Evolutionary conservation across 305 asterid genomes (phyloP).

Genomic region (Ilex paraguariensis): DNA sequence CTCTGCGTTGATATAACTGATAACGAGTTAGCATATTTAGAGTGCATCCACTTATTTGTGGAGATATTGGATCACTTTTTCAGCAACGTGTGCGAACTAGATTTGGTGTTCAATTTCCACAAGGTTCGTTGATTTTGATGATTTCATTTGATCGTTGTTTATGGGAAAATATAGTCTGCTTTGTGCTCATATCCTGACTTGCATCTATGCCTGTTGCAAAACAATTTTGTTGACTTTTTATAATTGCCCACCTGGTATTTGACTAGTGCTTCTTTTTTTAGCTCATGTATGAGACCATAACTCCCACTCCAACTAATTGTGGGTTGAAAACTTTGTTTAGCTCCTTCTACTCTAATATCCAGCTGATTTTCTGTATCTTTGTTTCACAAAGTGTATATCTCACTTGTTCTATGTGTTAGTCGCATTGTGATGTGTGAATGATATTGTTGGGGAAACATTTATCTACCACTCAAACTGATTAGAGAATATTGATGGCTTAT

Average conservation of each 20-base stretch:
- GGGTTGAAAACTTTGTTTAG: slow-evolving; percentile 1
- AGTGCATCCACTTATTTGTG: slow-evolving; percentile 89
- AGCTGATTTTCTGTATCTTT: too few relatives aligned
- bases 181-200: neutral
- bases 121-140: slow-evolving; percentile 52
- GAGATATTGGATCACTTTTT: slow-evolving; percentile 94
- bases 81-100: slow-evolving; percentile 97
- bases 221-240: neutral
- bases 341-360: too few relatives aligned
- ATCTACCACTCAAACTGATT: too few relatives aligned
- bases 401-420: too few relatives aligned
- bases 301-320: neutral
- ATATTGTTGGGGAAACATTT: too few relatives aligned
- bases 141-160: neutral
- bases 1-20: slow-evolving; percentile 92
- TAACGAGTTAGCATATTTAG: slow-evolving; percentile 87
- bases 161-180: neutral
- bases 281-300: neutral
- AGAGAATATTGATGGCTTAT: too few relatives aligned
- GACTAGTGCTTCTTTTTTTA: neutral
- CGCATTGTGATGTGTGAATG: too few relatives aligned
- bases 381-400: too few relatives aligned
- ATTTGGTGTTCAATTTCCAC: slow-evolving; percentile 94
- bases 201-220: neutral
- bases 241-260: neutral